Evolutionary conservation across 495 filamentous ascomycete genomes (phyloP), one percentile per base, ranked within the genome.

Genomic region (Podospora sp.): DNA sequence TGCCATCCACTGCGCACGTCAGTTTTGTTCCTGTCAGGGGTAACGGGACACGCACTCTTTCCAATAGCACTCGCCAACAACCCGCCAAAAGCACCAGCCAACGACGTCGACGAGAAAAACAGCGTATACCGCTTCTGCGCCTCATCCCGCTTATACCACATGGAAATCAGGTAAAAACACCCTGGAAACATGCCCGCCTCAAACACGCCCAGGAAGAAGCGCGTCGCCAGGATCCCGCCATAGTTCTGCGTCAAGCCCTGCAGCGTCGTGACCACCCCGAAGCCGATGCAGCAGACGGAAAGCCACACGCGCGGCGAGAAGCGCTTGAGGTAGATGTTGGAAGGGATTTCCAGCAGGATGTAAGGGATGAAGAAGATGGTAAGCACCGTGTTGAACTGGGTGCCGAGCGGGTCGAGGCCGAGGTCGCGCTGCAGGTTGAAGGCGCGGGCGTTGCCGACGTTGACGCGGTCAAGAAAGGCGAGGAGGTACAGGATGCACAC

Each of bases 341-440:
- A 92, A 2, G 94, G 95, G 60, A 98, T 95, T 76, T 92, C 94
- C 70, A 90, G 90, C 56, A 94, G 68, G 68, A 96, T 85, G 74
- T 97, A 98, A 0, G 94, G 93, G 0, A 97, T 88, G 79, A 97
- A 99, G 84, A 97, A 97, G 69, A 96, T 94, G 24, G 87, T 88
- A 66, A 96, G 79, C 0, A 90, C 91, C 16, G 86, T 90, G 78
- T 94, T 95, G 77, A 89, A 94, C 71, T 91, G 85, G 14, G 56
- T 60, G 60, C 80, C 80, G 55, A 33, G 22, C 1, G 52, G 52
- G 52, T 73, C 46, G 22, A 97, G 83, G 20, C 82, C 49, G 14
- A 95, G 78, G 49, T 96, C 90, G 12, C 80, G 69, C 59, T 83
- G 82, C n/a, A 94, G 81, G 53, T 87, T 86, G 63, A 88, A 89